Conservation (phyloP, 2,329 filamentous ascomycete species). For the Amylocarpus encephaloides region DNA sequence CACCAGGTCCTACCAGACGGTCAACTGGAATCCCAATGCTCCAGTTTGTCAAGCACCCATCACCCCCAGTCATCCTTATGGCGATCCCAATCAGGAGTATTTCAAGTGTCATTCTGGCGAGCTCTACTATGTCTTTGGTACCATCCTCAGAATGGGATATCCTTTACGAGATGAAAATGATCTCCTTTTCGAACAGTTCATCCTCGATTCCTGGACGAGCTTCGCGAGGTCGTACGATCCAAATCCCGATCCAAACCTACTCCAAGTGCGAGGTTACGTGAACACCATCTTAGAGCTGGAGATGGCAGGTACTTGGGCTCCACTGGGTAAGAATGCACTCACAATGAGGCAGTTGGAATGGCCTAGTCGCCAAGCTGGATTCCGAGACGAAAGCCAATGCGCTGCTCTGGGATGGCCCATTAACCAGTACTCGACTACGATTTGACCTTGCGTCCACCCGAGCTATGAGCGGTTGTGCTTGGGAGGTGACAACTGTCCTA, state of each 20-base stretch:
- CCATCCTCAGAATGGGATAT: slow-evolving; percentile 22
- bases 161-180: slow-evolving; percentile 29
- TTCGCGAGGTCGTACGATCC: slow-evolving; percentile 26
- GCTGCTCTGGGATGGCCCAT: slow-evolving; percentile 16
- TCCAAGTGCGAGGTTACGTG: slow-evolving; percentile 22
- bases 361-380: slow-evolving; percentile 17
- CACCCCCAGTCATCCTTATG: slow-evolving; percentile 25
- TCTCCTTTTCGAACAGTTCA: slow-evolving; percentile 24
- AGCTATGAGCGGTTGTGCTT: too few relatives aligned
- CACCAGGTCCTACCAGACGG: slow-evolving; percentile 31
- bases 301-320: slow-evolving; percentile 20
- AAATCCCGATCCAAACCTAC: slow-evolving; percentile 17
- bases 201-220: slow-evolving; percentile 24
- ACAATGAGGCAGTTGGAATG: slow-evolving; percentile 20
- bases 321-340: slow-evolving; percentile 1
- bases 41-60: slow-evolving; percentile 24
- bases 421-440: slow-evolving; percentile 9
- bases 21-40: slow-evolving; percentile 15
- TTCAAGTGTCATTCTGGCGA: slow-evolving; percentile 35
- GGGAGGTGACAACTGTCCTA: too few relatives aligned
- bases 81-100: slow-evolving; percentile 30
- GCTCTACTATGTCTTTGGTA: slow-evolving; percentile 31
- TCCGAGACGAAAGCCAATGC: slow-evolving; percentile 21
- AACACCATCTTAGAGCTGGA: slow-evolving; percentile 21
- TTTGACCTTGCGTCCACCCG: too few relatives aligned